A percentile compares a stretch with the other conserved stretches of the same genome.
Evolutionary conservation across 2,329 filamentous ascomycete genomes (phyloP).

Genomic region (Talaromyces islandicus): DNA sequence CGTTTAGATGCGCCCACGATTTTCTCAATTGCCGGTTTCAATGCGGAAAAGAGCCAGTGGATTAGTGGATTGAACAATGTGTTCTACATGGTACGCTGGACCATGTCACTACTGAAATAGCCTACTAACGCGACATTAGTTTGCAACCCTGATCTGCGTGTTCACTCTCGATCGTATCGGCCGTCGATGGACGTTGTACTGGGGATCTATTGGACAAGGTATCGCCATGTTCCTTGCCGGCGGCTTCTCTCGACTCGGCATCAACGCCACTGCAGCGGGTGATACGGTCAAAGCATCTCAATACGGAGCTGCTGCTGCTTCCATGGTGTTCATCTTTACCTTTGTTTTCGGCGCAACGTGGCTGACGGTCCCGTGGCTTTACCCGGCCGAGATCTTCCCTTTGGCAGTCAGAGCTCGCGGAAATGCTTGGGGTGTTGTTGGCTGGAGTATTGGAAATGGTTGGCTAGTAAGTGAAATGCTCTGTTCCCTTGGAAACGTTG

Average conservation of each 20-base stretch:
- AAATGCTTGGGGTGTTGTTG: conserved; percentile 69
- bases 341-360: conserved; percentile 57
- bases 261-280: conserved; percentile 43
- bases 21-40: conserved; percentile 63
- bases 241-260: conserved; percentile 53
- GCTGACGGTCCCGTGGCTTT: conserved; percentile 56
- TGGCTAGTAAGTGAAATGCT: conserved; percentile 44
- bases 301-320: conserved; percentile 60
- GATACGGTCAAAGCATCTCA: conserved; percentile 42
- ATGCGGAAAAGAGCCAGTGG: conserved; percentile 56
- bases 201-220: conserved; percentile 59
- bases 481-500: too few species aligned
- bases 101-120: background rate
- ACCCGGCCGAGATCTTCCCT: conserved; percentile 69
- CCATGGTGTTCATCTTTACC: conserved; percentile 66
- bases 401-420: conserved; percentile 65
- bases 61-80: conserved; percentile 55
- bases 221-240: conserved; percentile 64
- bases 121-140: conserved; percentile 29
- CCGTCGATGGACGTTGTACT: conserved; percentile 63
- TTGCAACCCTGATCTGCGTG: conserved; percentile 62
- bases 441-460: conserved; percentile 70
- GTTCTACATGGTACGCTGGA: conserved; percentile 45
- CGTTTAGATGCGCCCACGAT: conserved; percentile 44
- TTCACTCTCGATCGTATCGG: conserved; percentile 66